Evolutionary conservation across 2,329 filamentous ascomycete genomes (phyloP).

Genomic region (Dendryphion nanum): DNA sequence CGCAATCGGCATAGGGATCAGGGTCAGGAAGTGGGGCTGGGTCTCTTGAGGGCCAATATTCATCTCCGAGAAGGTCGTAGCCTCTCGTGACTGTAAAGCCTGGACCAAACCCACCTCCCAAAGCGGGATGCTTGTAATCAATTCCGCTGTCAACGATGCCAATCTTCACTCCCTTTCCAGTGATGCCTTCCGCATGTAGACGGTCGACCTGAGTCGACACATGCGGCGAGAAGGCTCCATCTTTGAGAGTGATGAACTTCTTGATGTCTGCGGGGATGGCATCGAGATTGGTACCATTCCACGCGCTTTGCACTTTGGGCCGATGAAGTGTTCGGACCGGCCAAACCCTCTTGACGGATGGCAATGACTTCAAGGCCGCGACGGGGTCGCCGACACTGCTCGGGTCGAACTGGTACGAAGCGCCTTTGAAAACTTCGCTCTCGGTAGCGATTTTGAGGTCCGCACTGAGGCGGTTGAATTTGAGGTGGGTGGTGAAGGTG

Average conservation of each 20-base stretch:
- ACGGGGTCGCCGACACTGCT: neutral
- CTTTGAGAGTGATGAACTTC: neutral
- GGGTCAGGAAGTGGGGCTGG: conserved; percentile 46
- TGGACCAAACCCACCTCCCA: conserved; percentile 62
- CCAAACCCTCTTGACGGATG: conserved; percentile 3
- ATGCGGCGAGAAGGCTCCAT: conserved; percentile 25
- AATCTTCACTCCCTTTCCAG: conserved; percentile 47
- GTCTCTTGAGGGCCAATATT: conserved; percentile 25
- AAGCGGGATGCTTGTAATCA: conserved; percentile 62
- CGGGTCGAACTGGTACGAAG: conserved; percentile 2
- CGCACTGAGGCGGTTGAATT: conserved; percentile 1
- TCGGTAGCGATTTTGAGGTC: neutral
- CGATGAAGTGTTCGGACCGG: neutral
- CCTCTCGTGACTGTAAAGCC: neutral
- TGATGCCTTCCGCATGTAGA: conserved; percentile 46
- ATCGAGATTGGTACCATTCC: conserved; percentile 1
- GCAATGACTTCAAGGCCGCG: neutral
- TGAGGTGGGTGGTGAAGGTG: conserved; percentile 1
- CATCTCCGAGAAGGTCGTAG: conserved; percentile 57
- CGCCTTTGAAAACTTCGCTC: conserved; percentile 2
- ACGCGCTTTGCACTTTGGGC: neutral
- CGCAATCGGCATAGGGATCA: conserved; percentile 53
- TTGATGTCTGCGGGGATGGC: neutral
- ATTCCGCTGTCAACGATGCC: conserved; percentile 48
- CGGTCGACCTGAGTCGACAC: conserved; percentile 34